A percentile compares a stretch with the other conserved stretches of the same genome.
Evolutionary conservation across 208 protist species (phyloP).

Genomic region (Acanthamoeba castellanii): DNA sequence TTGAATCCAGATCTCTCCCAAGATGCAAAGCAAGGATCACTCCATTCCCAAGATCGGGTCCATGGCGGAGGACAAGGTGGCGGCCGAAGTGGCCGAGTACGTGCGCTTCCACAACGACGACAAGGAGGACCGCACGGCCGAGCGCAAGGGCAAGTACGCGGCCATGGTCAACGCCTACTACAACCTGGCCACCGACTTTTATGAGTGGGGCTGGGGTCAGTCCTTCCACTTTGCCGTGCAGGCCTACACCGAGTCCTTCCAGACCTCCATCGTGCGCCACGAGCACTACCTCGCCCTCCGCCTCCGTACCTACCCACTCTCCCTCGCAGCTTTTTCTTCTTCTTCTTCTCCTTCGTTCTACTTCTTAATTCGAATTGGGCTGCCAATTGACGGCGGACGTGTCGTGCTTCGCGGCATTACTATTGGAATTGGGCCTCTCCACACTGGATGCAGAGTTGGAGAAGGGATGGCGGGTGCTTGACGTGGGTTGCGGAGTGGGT

Average conservation of each 20-base stretch:
- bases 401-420: too few species aligned
- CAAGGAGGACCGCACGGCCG: constrained; percentile 50
- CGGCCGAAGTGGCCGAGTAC: not conserved
- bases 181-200: constrained; percentile 97
- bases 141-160: constrained; percentile 82
- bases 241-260: constrained; percentile 91
- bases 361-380: too few species aligned
- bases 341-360: too few species aligned
- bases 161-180: constrained; percentile 96
- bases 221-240: constrained; percentile 89
- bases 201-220: constrained; percentile 97
- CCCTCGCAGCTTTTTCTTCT: too few species aligned
- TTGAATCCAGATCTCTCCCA: too few species aligned
- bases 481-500: constrained; percentile 97
- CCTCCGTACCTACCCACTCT: constrained; percentile 76
- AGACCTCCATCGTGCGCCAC: constrained; percentile 94
- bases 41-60: not conserved
- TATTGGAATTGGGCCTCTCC: too few species aligned
- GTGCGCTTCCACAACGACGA: constrained; percentile 28
- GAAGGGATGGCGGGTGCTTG: constrained; percentile 90
- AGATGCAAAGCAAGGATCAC: not conserved
- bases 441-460: constrained; percentile 85
- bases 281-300: constrained; percentile 95
- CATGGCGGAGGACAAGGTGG: not conserved
- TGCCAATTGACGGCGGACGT: too few species aligned